Evolutionary conservation across 495 filamentous ascomycete species (phyloP).

Genomic region (Neurospora tetraspora): DNA sequence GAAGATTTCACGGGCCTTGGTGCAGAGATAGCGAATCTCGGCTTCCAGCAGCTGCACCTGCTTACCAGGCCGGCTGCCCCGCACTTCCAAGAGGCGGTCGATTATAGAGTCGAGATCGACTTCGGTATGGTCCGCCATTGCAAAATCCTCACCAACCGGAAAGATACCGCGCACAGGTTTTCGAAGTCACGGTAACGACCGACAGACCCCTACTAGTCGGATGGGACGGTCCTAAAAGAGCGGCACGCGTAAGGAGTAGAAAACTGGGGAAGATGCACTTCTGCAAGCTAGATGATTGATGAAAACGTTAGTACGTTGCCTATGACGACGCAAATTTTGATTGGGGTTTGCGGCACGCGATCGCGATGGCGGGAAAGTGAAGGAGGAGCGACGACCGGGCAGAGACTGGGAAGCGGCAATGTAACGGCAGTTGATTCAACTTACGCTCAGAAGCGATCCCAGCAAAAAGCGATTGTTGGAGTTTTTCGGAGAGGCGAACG

Average conservation of each 20-base stretch:
- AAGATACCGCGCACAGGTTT: slow-evolving; percentile 23
- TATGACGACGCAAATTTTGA: neutral
- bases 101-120: slow-evolving; percentile 99
- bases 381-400: neutral
- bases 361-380: neutral
- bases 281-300: slow-evolving; percentile 7
- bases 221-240: slow-evolving; percentile 3
- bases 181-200: slow-evolving; percentile 20
- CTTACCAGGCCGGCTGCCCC: slow-evolving; percentile 95
- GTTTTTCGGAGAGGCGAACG: neutral
- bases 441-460: slow-evolving; percentile 25
- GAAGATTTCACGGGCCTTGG: slow-evolving; percentile 98
- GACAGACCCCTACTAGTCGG: slow-evolving; percentile 16
- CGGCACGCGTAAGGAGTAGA: slow-evolving; percentile 8
- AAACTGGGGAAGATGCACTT: slow-evolving; percentile 21
- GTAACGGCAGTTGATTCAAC: neutral
- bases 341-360: neutral
- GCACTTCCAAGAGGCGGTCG: slow-evolving; percentile 92
- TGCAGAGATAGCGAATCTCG: slow-evolving; percentile 96
- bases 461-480: slow-evolving; percentile 16
- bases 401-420: neutral
- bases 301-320: neutral
- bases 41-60: slow-evolving; percentile 95
- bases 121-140: slow-evolving; percentile 93
- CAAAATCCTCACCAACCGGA: slow-evolving; percentile 34